Base-by-base conservation (phyloP, 208 protist genomes). In the Acanthamoeba quina region DNA sequence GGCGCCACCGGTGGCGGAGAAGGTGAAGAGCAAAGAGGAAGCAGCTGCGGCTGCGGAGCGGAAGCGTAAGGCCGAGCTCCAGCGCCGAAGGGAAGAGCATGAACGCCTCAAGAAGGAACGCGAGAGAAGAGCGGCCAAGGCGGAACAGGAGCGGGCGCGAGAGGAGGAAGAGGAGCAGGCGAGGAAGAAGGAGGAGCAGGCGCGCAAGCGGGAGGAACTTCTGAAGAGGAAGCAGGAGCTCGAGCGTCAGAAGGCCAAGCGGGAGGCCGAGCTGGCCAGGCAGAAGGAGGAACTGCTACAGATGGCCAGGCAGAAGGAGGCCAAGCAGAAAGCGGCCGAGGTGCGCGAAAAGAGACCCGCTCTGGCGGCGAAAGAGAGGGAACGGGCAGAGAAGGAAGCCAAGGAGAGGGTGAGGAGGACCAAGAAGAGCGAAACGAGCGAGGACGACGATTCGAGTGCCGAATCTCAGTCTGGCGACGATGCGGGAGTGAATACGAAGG, bases 121-220 rank as follows among this genome's bases (percentile, higher is more conserved):
- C 19, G 44, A 86, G 78, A 62, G 49, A 21, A 17, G 31, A 62
- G 78, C 78, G 5, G 78, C 78, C 4, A 56, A 86, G 29, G 78
- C 78, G 19, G 44, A 19, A 26, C 37, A 56, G 37, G 49, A 83
- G 19, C 54, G 54, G 7, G 37, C 34, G 47, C 19, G 49, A 24
- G n/a, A 86, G 34, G 72, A 82, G 6, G 72, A 37, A 5, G 72
- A 86, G 62, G 49, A 72, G 64, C 6, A 72, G n/a, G 64, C 64
- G 31, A 72, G 64, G 31, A 78, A 86, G 49, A 62, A 62, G 47
- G 54, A 86, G 5, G 49, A 86, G 54, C 29, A 52, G 10, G 78
- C 78, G 19, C 44, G 78, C 60, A 86, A 62, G 78, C 44, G 54
- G 37, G 54, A 86, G 47, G 29, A 86, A 26, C 44, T 64, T 4